A percentile compares a stretch with the other conserved stretches of the same genome.
These are phyloP conservation scores for Lasiosphaeria hispida DNA, from an alignment of 495 filamentous ascomycete genomes.

Conservation along the genomic window DNA sequence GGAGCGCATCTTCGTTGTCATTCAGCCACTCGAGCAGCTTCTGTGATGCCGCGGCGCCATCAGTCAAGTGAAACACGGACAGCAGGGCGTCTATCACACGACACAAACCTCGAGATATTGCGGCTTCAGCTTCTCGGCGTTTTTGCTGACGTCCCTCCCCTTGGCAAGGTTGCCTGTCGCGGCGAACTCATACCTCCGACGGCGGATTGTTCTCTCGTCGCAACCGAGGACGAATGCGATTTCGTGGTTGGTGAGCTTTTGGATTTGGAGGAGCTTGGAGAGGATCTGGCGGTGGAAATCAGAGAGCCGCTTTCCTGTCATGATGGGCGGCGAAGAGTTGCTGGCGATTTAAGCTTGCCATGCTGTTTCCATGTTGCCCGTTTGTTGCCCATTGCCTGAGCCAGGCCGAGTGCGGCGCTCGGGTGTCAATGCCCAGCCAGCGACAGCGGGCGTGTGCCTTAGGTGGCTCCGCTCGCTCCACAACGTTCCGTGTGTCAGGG, in stretches of 20 bases:
- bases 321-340: conserved; percentile 1
- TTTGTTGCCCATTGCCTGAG: neutral
- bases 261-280: conserved; percentile 20
- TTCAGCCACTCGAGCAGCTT: conserved; percentile 30
- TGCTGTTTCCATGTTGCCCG: neutral
- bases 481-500: no score
- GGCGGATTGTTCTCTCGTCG: conserved; percentile 26
- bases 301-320: conserved; percentile 26
- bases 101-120: conserved; percentile 25
- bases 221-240: conserved; percentile 24
- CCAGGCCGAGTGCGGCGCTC: no score
- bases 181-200: conserved; percentile 24
- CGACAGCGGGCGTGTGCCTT: no score
- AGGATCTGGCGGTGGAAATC: conserved; percentile 24
- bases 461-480: no score
- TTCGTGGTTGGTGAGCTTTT: conserved; percentile 28
- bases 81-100: neutral
- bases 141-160: conserved; percentile 28
- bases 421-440: no score
- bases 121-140: conserved; percentile 31
- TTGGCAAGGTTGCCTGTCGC: conserved; percentile 22
- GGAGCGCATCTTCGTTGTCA: conserved; percentile 25
- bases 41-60: conserved; percentile 9
- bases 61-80: neutral
- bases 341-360: no score